These are phyloP conservation scores for Trametes pubescens DNA, from an alignment of 1,284 basidiomycete genomes.

Conservation along the genomic window DNA sequence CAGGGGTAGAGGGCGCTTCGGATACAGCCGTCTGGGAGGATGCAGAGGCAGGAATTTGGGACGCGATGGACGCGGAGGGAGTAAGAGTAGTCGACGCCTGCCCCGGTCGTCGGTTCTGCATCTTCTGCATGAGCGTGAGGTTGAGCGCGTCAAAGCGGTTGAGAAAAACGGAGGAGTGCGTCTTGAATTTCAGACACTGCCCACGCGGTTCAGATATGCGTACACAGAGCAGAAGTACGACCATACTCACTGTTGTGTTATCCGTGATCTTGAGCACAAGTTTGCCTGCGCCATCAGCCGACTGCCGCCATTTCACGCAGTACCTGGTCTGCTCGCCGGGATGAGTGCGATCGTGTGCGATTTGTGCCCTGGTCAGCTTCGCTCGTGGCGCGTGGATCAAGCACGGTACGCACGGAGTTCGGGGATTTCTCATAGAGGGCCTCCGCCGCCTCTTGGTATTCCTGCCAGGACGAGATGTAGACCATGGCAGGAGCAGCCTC, in stretches of 20 bases:
- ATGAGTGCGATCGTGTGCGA: conserved; percentile 20
- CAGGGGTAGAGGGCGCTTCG: conserved; percentile 35
- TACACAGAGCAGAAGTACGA: neutral
- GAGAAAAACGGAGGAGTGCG: conserved; percentile 90
- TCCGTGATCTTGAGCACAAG: conserved; percentile 93
- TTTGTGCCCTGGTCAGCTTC: conserved; percentile 7
- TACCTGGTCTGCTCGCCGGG: conserved; percentile 74
- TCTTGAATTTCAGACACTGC: conserved; percentile 95
- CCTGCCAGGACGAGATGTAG: conserved; percentile 85
- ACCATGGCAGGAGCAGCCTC: conserved; percentile 55
- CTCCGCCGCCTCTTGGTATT: conserved; percentile 87
- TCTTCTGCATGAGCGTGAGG: conserved; percentile 81
- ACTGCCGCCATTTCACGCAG: conserved; percentile 86
- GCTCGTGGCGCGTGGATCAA: neutral
- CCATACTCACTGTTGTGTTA: conserved; percentile 75
- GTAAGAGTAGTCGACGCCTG: conserved; percentile 30
- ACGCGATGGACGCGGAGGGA: conserved; percentile 8
- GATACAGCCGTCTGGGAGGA: conserved; percentile 34
- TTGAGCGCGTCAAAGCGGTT: conserved; percentile 95
- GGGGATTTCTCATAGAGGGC: conserved; percentile 82
- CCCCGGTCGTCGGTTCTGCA: conserved; percentile 67
- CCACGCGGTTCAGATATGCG: neutral
- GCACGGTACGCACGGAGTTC: conserved; percentile 61
- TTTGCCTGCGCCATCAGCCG: conserved; percentile 65
- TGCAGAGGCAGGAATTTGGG: conserved; percentile 17